Conservation (phyloP, 495 filamentous ascomycete species). For the Lophiostoma macrostomum region DNA sequence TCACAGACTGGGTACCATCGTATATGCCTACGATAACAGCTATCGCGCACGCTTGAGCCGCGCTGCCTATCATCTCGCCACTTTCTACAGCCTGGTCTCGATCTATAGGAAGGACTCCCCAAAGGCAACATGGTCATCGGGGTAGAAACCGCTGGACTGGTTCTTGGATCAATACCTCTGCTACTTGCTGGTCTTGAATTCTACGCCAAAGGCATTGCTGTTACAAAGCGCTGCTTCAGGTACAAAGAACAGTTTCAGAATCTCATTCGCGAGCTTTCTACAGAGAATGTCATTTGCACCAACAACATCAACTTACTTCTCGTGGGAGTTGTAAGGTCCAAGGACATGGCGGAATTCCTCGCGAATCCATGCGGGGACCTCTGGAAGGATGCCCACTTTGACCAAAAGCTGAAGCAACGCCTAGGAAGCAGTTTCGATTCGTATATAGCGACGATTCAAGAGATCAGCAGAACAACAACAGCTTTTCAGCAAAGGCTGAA, state of each 20-base stretch:
- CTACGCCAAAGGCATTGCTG: slow-evolving; percentile 35
- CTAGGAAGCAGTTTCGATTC: slow-evolving; percentile 11
- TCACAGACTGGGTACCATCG: too few species aligned
- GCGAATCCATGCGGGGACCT: slow-evolving; percentile 5
- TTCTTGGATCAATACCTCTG: slow-evolving; percentile 41
- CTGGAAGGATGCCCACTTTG: slow-evolving; percentile 24
- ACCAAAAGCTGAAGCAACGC: slow-evolving; percentile 8
- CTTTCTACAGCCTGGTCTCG: slow-evolving; percentile 1
- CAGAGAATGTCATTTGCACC: slow-evolving; percentile 8
- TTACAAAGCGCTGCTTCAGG: slow-evolving; percentile 14
- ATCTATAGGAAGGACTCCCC: background rate
- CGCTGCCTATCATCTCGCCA: background rate
- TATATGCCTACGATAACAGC: too few species aligned
- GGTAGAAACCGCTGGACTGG: slow-evolving; percentile 39
- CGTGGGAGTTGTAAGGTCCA: slow-evolving; percentile 3
- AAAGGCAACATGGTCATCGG: slow-evolving; percentile 27
- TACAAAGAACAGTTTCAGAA: slow-evolving; percentile 16
- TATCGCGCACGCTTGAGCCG: too few species aligned
- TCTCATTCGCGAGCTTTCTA: slow-evolving; percentile 4
- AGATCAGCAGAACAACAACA: background rate
- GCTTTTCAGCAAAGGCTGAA: slow-evolving; percentile 15
- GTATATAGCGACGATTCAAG: slow-evolving; percentile 14
- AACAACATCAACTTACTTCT: slow-evolving; percentile 15
- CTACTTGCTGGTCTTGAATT: slow-evolving; percentile 37
- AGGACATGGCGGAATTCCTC: slow-evolving; percentile 26